Percentiles rank a stretch among this genome's conserved stretches.
phyloP scores from a whole-genome alignment of 2,329 filamentous ascomycete genomes.

The Arthrobotrys musiformis region DNA sequence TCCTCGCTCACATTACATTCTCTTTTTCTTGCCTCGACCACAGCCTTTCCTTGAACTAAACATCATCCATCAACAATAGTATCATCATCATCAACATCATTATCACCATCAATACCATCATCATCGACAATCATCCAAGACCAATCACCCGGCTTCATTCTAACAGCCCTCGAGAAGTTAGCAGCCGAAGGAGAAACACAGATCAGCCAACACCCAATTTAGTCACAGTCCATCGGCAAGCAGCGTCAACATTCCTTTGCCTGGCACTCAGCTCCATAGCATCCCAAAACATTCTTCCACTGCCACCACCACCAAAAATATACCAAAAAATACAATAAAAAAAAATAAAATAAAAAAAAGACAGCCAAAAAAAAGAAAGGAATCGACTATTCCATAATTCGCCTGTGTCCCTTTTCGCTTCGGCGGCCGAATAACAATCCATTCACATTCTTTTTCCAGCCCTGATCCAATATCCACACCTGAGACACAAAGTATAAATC shows the following conservation, averaged over 20 bases:
- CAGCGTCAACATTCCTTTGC: conserved; percentile 54
- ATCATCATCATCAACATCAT: neutral
- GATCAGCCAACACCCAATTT: neutral
- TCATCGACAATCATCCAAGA: neutral
- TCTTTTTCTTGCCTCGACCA: conserved; percentile 55
- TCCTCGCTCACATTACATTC: conserved; percentile 47
- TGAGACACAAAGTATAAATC: neutral
- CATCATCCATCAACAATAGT: conserved; percentile 43
- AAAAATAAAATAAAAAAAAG: neutral
- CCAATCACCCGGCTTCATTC: neutral
- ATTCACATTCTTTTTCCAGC: conserved; percentile 52
- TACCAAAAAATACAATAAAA: neutral
- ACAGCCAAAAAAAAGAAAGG: neutral
- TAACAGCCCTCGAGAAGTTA: neutral
- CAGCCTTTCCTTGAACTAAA: conserved; percentile 58
- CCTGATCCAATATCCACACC: conserved; percentile 10
- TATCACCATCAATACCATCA: conserved; percentile 47
- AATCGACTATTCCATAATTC: conserved; percentile 6
- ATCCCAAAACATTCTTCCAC: conserved; percentile 16
- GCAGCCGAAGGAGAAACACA: neutral
- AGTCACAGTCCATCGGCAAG: neutral
- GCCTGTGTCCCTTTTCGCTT: conserved; percentile 15
- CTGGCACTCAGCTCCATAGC: conserved; percentile 31
- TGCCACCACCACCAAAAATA: neutral
- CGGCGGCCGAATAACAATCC: conserved; percentile 1